phyloP scores from a whole-genome alignment of 441 rosid species.

The Syzygium malaccense region DNA sequence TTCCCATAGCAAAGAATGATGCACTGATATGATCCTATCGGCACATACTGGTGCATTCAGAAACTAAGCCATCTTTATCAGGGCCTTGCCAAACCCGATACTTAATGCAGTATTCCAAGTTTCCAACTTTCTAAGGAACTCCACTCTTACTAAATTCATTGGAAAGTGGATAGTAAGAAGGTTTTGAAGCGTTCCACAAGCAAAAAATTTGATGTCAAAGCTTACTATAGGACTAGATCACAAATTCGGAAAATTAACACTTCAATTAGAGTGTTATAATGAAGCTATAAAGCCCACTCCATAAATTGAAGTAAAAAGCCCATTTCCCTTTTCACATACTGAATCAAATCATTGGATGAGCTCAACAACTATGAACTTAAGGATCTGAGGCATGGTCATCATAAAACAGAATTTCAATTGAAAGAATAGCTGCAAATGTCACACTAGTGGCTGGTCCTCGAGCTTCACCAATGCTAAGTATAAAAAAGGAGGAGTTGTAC shows the following conservation, averaged over 20 bases:
- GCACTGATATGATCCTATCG: background rate
- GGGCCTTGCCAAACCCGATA: background rate
- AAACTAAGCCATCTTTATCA: background rate
- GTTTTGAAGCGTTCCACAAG: background rate
- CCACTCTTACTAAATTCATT: background rate
- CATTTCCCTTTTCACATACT: background rate
- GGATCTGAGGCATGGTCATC: background rate
- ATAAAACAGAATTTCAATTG: background rate
- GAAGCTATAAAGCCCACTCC: background rate
- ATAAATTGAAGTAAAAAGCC: background rate
- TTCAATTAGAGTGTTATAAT: background rate
- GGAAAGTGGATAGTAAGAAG: background rate
- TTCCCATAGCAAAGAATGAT: background rate
- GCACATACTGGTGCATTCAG: background rate
- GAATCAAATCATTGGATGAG: background rate
- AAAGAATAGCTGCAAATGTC: background rate
- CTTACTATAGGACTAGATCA: background rate
- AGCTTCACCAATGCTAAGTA: background rate
- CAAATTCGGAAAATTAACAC: background rate
- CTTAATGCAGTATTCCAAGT: background rate
- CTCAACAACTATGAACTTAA: background rate
- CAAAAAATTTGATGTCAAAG: background rate
- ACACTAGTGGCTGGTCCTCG: background rate
- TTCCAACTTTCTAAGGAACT: background rate
- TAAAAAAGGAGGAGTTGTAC: conserved; percentile 14